Base-by-base conservation (phyloP, 129 eudicot genomes). In the Tagetes patula region DNA sequence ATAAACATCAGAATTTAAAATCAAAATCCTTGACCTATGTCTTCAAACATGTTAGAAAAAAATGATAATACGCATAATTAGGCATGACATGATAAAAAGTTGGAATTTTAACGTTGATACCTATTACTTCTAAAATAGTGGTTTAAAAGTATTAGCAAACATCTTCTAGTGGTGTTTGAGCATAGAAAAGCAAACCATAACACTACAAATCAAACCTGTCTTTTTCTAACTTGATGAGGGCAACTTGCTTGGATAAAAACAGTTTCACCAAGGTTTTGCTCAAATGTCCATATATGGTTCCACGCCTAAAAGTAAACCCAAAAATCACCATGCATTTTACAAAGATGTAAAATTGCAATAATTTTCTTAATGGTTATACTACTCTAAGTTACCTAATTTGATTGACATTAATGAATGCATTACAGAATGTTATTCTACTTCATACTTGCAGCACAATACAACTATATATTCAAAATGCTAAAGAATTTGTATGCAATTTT, bases 271-370 rank as follows among this genome's bases (percentile, higher is more conserved):
- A 87, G 88, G 69, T 80, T 75, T 71, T 89, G 98, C 74, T 89
- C 98, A 74, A 89, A 92, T 38, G 98, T 87, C 98, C 96, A 92
- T n/a, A n/a, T n/a, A n/a, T 4, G 98, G 86, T 56, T 92, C 98
- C 77, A 92, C 80, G 20, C 75, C 98, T 92, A 84, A 69, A 72
- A 75, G 32, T 56, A 50, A 5, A 40, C 3, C 34, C 68, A 67
- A 11, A 36, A 70, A 75, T 52, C 45, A 73, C 37, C 33, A 67
- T 34, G 7, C 9, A 56, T 42, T 67, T 27, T 20, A 55, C 63
- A 42, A 43, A 72, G 45, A 54, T 4, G 37, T 39, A 67, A 39
- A 47, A 64, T 56, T 47, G 54, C 34, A 54, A 47, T 11, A 63
- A 38, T n/a, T 63, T 60, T 6, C 34, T 60, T 33, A 11, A 60